Evolutionary conservation across 139 green algal genomes (phyloP).

Genomic region (Volvox africanus): DNA sequence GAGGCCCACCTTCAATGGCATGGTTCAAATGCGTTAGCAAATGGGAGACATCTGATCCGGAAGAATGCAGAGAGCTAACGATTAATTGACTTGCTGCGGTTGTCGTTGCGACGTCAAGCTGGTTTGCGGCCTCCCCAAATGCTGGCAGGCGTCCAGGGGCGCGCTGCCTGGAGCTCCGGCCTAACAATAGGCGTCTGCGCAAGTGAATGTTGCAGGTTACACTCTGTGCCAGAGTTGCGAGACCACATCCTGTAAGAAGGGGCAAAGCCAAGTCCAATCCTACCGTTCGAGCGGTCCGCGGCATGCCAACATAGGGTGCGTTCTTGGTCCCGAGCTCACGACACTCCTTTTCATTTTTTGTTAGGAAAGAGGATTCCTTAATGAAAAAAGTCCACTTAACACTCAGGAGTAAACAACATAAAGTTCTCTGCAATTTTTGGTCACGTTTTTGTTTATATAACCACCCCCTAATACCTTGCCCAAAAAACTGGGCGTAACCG

Average conservation of each 20-base stretch:
- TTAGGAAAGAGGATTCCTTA: too few species aligned
- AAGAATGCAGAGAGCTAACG: neutral
- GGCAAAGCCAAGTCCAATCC: neutral
- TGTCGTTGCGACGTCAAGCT: conserved; percentile 18
- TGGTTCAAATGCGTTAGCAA: conserved; percentile 32
- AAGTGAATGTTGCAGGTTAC: neutral
- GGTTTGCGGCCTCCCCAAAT: conserved; percentile 2
- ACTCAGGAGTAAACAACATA: too few species aligned
- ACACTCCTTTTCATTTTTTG: neutral
- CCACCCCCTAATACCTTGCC: too few species aligned
- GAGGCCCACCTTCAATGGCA: conserved; percentile 28
- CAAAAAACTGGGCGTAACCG: too few species aligned
- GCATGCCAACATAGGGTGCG: neutral
- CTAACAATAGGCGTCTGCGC: neutral
- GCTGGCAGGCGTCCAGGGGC: neutral
- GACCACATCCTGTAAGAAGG: neutral
- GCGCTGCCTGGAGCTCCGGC: neutral
- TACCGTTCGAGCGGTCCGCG: neutral
- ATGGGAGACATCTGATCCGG: conserved; percentile 14
- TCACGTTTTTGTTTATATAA: too few species aligned
- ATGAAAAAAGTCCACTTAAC: too few species aligned
- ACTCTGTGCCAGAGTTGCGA: neutral
- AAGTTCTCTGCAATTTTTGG: too few species aligned
- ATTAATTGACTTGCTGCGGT: conserved; percentile 7
- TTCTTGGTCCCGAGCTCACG: neutral